Conservation (phyloP, 2,329 filamentous ascomycete genomes). For the Lasiodiplodia gonubiensis region DNA sequence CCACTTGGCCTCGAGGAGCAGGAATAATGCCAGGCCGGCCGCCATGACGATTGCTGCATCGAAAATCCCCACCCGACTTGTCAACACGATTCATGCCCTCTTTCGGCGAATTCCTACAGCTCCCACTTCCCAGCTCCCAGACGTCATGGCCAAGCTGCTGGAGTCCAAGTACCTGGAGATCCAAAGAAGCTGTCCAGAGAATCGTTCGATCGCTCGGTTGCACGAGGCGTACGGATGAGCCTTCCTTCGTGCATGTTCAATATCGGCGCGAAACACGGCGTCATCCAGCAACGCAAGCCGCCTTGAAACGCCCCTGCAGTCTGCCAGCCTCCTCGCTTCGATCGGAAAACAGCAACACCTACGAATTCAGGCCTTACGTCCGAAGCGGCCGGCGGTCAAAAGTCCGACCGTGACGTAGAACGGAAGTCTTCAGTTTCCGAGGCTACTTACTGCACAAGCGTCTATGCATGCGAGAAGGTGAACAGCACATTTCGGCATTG, state of each 20-base stretch:
- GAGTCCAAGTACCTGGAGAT: neutral
- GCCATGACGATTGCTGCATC: slow-evolving; percentile 2
- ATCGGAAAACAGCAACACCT: neutral
- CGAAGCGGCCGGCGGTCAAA: neutral
- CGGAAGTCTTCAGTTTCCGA: neutral
- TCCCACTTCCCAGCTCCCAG: neutral
- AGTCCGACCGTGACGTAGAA: neutral
- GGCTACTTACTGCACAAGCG: neutral
- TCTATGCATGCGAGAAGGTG: neutral
- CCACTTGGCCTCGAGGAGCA: neutral
- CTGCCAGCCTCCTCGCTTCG: neutral
- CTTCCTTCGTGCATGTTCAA: neutral
- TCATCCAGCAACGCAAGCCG: neutral
- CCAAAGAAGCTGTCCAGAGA: neutral
- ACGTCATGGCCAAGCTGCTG: neutral
- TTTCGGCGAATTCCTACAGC: slow-evolving; percentile 7
- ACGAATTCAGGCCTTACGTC: neutral
- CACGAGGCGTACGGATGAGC: neutral
- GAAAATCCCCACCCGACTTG: neutral
- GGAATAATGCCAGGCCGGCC: neutral
- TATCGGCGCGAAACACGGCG: neutral
- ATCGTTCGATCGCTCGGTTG: slow-evolving; percentile 3
- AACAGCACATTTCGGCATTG: neutral
- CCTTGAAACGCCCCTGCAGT: neutral
- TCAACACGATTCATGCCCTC: slow-evolving; percentile 6